Base-by-base conservation (phyloP, 2,329 filamentous ascomycete species). In the Diaporthe citrichinensis region DNA sequence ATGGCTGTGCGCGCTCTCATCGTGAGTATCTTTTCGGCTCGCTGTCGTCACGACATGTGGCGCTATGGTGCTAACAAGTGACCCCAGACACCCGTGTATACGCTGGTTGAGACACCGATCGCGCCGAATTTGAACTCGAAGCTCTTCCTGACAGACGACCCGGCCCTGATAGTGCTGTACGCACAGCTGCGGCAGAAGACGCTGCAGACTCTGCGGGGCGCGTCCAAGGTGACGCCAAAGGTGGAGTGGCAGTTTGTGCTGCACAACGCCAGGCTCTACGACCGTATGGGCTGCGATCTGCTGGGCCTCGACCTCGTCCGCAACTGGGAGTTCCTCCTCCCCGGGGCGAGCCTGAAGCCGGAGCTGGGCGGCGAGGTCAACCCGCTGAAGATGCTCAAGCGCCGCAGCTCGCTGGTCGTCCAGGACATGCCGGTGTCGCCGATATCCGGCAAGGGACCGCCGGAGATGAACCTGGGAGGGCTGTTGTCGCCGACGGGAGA, bases 281-380 rank as follows among this genome's bases (percentile, higher is more conserved):
- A 94, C 82, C 93, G 95, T 12, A 98, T 97, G 96, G 96, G 97
- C 4, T 98, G 97, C 81, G 96, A 98, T 83, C 84, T 98, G 12
- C 89, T 98, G 0, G 97, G 96, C 1, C 87, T 98, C 6, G 95
- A 97, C 80, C 87, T 98, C 8, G 94, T 97, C 20, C 90, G 92
- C 41, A 94, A 93, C 78, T 97, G 95, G 95, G 92, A 95, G 80
- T 97, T 97, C 83, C 86, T 94, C 51, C 88, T 88, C n/a, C 86
- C 87, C 4, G 81, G 83, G 1, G 80, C 81, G 12, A 80, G 75
- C 53, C 78, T 73, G 73, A 79, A 80, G 20, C 81, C 81, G 2
- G 84, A 82, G 1, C 82, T 88, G 49, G 87, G 84, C 46, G 86
- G 87, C 49, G 88, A 88, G 58, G 84, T 90, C 53, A 92, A 95